phyloP scores from a whole-genome alignment of 1,284 basidiomycete species.

The Macrocybe sp. region DNA sequence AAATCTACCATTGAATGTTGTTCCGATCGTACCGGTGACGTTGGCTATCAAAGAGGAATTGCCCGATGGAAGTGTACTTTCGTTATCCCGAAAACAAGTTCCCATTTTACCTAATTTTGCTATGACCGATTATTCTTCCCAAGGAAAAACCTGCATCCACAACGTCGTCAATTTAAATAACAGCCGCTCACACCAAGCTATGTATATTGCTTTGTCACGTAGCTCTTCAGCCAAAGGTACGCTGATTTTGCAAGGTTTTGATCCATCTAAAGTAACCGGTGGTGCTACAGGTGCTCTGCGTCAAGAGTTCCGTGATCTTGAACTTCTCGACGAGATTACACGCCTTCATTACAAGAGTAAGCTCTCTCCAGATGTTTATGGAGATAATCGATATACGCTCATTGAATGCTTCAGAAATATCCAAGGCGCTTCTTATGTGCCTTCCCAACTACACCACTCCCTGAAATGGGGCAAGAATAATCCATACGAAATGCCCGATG shows the following conservation, averaged over 20 bases:
- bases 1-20: constrained; percentile 11
- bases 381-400: constrained; percentile 7
- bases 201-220: constrained; percentile 22
- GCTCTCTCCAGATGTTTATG: constrained; percentile 8
- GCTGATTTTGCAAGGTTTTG: constrained; percentile 21
- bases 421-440: constrained; percentile 14
- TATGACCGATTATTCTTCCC: constrained; percentile 26
- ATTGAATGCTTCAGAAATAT: constrained; percentile 9
- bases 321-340: constrained; percentile 23
- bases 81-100: constrained; percentile 15
- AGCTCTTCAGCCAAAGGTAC: constrained; percentile 19
- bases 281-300: constrained; percentile 14
- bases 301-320: constrained; percentile 24
- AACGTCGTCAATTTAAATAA: constrained; percentile 23
- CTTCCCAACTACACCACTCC: constrained; percentile 7
- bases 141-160: constrained; percentile 20
- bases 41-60: constrained; percentile 7
- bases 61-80: constrained; percentile 7
- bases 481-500: constrained; percentile 3
- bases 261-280: constrained; percentile 15
- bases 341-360: constrained; percentile 12
- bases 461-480: constrained; percentile 10
- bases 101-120: constrained; percentile 19
- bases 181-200: constrained; percentile 15
- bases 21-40: constrained; percentile 8